Evolutionary conservation across 1,139 yeast species (phyloP).

Genomic region (Protomyces gravidus): DNA sequence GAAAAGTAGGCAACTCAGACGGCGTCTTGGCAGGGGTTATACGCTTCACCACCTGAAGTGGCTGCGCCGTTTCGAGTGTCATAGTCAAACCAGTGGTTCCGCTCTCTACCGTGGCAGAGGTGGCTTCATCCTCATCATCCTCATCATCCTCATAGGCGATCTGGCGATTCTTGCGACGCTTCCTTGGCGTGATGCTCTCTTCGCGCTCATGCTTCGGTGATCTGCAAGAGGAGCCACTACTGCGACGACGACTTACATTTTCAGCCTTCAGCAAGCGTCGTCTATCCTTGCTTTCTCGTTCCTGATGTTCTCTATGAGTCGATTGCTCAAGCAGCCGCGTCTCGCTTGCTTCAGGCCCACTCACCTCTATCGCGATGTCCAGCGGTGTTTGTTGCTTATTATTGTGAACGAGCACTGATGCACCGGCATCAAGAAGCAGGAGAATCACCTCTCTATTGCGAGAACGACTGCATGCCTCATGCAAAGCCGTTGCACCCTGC

Average conservation of each 20-base stretch:
- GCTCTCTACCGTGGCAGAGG: background rate
- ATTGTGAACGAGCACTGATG: conserved; percentile 5
- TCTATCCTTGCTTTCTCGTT: background rate
- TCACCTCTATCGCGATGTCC: background rate
- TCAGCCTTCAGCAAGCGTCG: background rate
- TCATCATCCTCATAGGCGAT: background rate
- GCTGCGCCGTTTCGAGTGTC: background rate
- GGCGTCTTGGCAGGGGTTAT: background rate
- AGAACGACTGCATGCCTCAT: conserved; percentile 9
- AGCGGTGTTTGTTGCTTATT: background rate
- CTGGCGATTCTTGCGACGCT: background rate
- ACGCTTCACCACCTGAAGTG: background rate
- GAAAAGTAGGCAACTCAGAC: background rate
- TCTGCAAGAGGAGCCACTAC: background rate
- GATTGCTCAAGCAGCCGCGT: background rate
- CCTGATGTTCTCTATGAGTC: background rate
- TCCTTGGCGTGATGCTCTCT: background rate
- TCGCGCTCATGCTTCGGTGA: background rate
- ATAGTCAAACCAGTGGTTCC: background rate
- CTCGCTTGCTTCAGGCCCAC: background rate
- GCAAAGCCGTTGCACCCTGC: conserved; percentile 15
- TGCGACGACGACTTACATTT: background rate
- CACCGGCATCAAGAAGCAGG: conserved; percentile 22
- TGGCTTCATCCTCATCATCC: background rate
- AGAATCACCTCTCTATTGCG: conserved; percentile 15